These are phyloP conservation scores for Peterozyma xylosa DNA, from an alignment of 805 yeast genomes.

Conservation along the genomic window DNA sequence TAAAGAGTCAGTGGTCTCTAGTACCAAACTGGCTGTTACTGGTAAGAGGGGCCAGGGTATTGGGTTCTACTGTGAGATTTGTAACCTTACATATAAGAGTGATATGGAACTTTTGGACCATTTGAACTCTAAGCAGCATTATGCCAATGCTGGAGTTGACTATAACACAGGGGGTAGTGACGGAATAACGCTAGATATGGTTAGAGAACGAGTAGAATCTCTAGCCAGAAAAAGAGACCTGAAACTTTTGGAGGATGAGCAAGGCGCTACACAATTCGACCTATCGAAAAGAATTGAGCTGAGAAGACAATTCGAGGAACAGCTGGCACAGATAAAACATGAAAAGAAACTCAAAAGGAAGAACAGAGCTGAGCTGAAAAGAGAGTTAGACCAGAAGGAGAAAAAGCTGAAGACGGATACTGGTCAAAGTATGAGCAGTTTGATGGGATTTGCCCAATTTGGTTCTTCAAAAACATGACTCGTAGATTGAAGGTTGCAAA, in stretches of 20 bases:
- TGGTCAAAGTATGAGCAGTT: slow-evolving; percentile 19
- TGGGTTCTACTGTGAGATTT: slow-evolving; percentile 79
- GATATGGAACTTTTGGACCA: slow-evolving; percentile 79
- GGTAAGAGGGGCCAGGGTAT: slow-evolving; percentile 49
- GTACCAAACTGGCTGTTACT: slow-evolving; percentile 15
- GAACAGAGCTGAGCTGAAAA: slow-evolving; percentile 12
- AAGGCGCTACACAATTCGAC: slow-evolving; percentile 17
- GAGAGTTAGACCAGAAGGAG: background rate
- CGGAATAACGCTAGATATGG: slow-evolving; percentile 40
- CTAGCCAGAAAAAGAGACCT: slow-evolving; percentile 24
- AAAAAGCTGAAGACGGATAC: slow-evolving; percentile 6
- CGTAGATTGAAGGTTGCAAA: background rate
- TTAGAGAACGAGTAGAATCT: slow-evolving; percentile 28
- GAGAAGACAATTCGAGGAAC: slow-evolving; percentile 29
- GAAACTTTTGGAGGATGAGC: slow-evolving; percentile 7
- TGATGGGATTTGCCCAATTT: slow-evolving; percentile 60
- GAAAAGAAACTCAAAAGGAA: slow-evolving; percentile 18
- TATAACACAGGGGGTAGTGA: slow-evolving; percentile 20
- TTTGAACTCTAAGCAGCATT: slow-evolving; percentile 67
- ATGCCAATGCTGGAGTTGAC: slow-evolving; percentile 28
- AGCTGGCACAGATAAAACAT: slow-evolving; percentile 21
- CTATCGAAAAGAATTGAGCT: slow-evolving; percentile 32
- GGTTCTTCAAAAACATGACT: slow-evolving; percentile 16
- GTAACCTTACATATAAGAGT: slow-evolving; percentile 78
- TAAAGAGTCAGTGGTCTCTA: slow-evolving; percentile 17